Evolutionary conservation across 2,329 filamentous ascomycete species (phyloP), one percentile per base, ranked within the genome.

Genomic region (Magnaporthiopsis poae): DNA sequence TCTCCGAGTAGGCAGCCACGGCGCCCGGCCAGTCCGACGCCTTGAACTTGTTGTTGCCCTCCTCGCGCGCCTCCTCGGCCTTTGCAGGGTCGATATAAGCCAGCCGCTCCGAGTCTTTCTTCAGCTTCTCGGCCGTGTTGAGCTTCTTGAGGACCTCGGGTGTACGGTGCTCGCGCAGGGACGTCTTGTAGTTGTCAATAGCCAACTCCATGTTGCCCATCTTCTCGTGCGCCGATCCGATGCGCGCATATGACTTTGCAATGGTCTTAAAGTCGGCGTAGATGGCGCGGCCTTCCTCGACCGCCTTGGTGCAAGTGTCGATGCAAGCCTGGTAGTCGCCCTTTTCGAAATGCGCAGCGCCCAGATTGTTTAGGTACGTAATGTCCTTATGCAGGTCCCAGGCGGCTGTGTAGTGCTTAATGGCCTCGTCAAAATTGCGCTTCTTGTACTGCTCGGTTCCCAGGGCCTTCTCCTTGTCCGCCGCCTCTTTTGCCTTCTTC

Each of bases 361-460:
- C 92, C 39, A 96, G 85, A 80, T 99, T 99, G 82, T 96, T 99
- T 68, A 98, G 84, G 80, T 99, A 99, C 21, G 94, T 95, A 74
- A 99, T 96, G 74, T 99, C 95, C 83, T 97, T 95, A 86, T 91
- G 84, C 59, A 90, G 79, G 68, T 96, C 93, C 95, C 95, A 99
- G 0, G 95, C 95, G 77, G 96, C 96, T 76, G 78, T 86, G 83
- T 99, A 99, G 81, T 99, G 92, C 75, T 88, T 87, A 73, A 99
- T 97, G 64, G 95, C 95, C 74, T 90, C 88, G 73, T 98, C 95
- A 71, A 99, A 97, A 75, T 97, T 88, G 72, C 92, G 89, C 86
- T 98, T 98, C 88, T 99, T 99, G 85, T 99, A 99, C 77, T 89
- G 89, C 72, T 95, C 92, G 18, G 94, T 99, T 67, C 95, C 95